Percentiles rank a stretch among this genome's conserved stretches.
phyloP scores from a whole-genome alignment of 495 filamentous ascomycete species.

The Patellaria atrata region DNA sequence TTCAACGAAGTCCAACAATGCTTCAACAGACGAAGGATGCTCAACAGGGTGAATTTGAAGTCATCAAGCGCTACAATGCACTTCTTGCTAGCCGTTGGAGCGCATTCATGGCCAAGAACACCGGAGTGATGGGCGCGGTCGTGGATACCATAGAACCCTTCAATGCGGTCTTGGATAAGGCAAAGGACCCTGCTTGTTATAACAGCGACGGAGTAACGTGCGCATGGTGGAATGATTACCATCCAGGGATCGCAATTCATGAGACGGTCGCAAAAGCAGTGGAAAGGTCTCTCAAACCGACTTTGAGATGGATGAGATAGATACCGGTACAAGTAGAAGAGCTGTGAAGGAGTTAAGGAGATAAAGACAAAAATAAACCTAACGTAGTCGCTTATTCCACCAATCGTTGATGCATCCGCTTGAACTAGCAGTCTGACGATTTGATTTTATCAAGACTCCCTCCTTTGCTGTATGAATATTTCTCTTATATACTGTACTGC shows the following conservation, averaged over 20 bases:
- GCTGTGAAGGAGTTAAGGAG: too few species aligned
- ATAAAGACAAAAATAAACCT: too few species aligned
- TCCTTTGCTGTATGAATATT: too few species aligned
- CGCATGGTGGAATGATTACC: constrained; percentile 35
- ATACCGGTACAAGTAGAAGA: too few species aligned
- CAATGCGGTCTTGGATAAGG: constrained; percentile 28
- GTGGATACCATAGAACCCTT: constrained; percentile 31
- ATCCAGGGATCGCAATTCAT: constrained; percentile 29
- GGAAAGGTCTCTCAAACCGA: too few species aligned
- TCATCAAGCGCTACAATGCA: constrained; percentile 24
- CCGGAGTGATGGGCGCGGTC: constrained; percentile 21
- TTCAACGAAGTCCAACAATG: constrained; percentile 11
- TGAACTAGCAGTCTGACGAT: too few species aligned
- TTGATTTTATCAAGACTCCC: too few species aligned
- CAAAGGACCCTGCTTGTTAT: constrained; percentile 30
- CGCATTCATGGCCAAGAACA: constrained; percentile 22
- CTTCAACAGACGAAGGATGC: constrained; percentile 5
- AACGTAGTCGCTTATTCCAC: too few species aligned
- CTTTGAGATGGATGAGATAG: too few species aligned
- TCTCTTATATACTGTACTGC: too few species aligned
- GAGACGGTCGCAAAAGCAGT: too few species aligned
- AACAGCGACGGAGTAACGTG: constrained; percentile 32
- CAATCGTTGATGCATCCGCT: too few species aligned
- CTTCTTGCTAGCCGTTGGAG: constrained; percentile 16
- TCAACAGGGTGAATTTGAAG: constrained; percentile 4